Percentiles rank a stretch among this genome's conserved stretches.
Conservation (phyloP, 345 rosid species). For the Linum lewisii region DNA sequence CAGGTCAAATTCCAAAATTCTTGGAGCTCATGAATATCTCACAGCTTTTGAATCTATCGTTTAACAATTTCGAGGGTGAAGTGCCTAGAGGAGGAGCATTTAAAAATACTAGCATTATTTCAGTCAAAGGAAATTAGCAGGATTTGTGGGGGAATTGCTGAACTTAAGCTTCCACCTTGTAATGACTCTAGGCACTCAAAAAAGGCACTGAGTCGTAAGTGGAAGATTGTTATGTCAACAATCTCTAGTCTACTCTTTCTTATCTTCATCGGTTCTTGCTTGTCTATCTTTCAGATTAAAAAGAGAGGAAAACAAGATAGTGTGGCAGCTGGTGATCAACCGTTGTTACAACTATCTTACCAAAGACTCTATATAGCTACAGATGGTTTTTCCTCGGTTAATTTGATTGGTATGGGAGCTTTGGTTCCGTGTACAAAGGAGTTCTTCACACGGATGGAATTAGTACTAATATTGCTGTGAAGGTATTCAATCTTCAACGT, state of each 20-base stretch:
- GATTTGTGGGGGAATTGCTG: neutral
- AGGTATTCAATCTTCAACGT: conserved; percentile 12
- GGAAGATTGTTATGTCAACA: neutral
- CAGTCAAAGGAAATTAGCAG: neutral
- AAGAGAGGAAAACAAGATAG: conserved; percentile 2
- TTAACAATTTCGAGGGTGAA: conserved; percentile 16
- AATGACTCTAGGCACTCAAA: neutral
- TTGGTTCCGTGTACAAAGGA: conserved; percentile 17
- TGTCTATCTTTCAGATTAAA: neutral
- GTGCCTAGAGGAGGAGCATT: conserved; percentile 3
- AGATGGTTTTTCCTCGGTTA: conserved; percentile 6
- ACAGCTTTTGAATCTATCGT: conserved; percentile 14
- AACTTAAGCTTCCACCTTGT: conserved; percentile 8
- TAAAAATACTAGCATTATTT: neutral
- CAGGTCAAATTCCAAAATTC: conserved; percentile 14
- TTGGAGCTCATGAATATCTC: neutral
- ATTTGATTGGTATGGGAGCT: conserved; percentile 13
- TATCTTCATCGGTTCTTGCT: neutral
- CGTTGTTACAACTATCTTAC: neutral
- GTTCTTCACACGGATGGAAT: neutral
- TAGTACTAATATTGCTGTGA: conserved; percentile 3
- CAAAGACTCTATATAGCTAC: conserved; percentile 9
- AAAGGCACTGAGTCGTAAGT: neutral
- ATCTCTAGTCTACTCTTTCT: neutral
- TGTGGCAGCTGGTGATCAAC: neutral